Base-by-base conservation (phyloP, 1,139 yeast species). In the Hansenula sp. region DNA sequence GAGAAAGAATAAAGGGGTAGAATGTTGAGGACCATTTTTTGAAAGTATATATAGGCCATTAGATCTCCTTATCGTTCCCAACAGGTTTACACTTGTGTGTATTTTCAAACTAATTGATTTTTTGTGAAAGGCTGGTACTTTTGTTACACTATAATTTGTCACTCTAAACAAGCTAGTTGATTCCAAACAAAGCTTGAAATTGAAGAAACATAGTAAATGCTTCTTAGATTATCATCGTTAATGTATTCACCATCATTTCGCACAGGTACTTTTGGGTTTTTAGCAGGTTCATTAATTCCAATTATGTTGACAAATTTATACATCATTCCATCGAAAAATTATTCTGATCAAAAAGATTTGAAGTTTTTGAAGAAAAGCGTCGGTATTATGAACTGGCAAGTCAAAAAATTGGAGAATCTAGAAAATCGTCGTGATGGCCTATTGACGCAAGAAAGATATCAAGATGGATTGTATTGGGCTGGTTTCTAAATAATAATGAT, bases 391-490 rank as follows among this genome's bases (percentile, higher is more conserved):
- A 51, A 47, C 36, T 51, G 54, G 54, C 58, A 54, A 39, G 57
- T 55, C 12, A 25, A 44, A 27, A 54, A 55, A 34, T 28, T 55
- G 18, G 58, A 56, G 38, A 33, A 33, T 27, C 9, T 9, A 27
- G 39, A 18, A n/a, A 42, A 44, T 7, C 12, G 16, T 7, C n/a
- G 18, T 12, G 11, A 13, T 16, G 39, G 35, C 8, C 34, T 17
- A 24, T 18, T 12, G 33, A 43, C 34, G 37, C 35, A 38, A 16
- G 54, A 52, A 11, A 37, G 42, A 2, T 55, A 50, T 37, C 47
- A 49, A 33, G 60, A 57, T 36, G 58, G 58, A 3, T 46, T 57
- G 16, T 57, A 57, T 45, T 57, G 60, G 60, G 60, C 60, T 16
- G 60, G 60, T 1, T 57, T 57, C 41, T 57, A 41, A 47, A 19